Conservation (phyloP, 257 asterid genomes). For the Ocimum tenuiflorum region DNA sequence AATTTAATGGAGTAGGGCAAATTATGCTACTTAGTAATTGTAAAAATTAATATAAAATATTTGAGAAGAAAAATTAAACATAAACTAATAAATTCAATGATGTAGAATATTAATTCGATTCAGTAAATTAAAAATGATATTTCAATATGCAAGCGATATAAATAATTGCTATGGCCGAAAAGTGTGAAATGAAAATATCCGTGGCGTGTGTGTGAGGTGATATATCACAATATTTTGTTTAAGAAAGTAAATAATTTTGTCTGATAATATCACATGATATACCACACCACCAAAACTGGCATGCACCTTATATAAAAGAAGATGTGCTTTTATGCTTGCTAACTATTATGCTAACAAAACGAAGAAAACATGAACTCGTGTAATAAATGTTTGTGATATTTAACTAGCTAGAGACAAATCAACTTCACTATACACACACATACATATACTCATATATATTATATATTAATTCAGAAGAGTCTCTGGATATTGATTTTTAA, state of each 20-base stretch:
- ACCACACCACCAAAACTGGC: conserved; percentile 5
- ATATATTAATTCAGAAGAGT: too few species aligned
- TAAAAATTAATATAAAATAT: too few species aligned
- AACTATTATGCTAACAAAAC: conserved; percentile 15
- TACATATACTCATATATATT: too few species aligned
- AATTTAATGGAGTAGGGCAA: too few species aligned
- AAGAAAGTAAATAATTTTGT: background rate
- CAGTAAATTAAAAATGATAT: too few species aligned
- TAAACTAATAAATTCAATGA: too few species aligned
- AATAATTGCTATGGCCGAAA: too few species aligned
- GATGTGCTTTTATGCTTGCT: background rate
- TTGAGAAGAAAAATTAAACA: too few species aligned
- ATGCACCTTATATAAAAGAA: background rate
- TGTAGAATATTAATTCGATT: too few species aligned
- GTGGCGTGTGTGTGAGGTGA: background rate
- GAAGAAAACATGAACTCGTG: conserved; percentile 18
- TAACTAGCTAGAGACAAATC: background rate
- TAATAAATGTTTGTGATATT: background rate
- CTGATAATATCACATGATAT: background rate
- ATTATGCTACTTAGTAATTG: too few species aligned
- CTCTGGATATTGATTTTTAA: background rate
- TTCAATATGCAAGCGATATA: too few species aligned
- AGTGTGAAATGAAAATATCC: too few species aligned
- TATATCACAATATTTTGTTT: background rate
- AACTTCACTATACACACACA: background rate